phyloP scores from a whole-genome alignment of 139 green algal genomes.

The Desmodesmus armatus region DNA sequence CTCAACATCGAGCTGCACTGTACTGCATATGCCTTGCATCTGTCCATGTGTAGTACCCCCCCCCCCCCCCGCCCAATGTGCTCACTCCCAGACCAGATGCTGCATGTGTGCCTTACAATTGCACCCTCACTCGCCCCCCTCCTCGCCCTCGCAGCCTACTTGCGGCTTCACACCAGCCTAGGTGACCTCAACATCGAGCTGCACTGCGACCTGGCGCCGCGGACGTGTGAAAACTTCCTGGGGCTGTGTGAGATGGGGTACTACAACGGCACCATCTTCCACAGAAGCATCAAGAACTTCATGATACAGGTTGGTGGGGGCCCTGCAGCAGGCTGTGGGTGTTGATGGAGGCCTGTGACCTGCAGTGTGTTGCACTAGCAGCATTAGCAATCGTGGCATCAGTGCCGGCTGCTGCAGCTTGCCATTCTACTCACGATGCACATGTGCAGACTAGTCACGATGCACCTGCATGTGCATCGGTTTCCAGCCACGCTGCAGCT shows the following conservation, averaged over 20 bases:
- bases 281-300: conserved; percentile 96
- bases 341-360: background rate
- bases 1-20: conserved; percentile 95
- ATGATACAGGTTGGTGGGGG: conserved; percentile 83
- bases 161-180: conserved; percentile 64
- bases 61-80: too few relatives aligned
- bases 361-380: too few relatives aligned
- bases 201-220: conserved; percentile 88
- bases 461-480: too few relatives aligned
- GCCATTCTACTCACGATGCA: background rate
- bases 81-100: too few relatives aligned
- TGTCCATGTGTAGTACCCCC: too few relatives aligned
- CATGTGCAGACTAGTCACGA: background rate
- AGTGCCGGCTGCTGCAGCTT: background rate
- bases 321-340: background rate
- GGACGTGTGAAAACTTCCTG: conserved; percentile 98
- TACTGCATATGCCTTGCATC: too few relatives aligned
- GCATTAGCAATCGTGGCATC: too few relatives aligned
- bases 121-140: too few relatives aligned
- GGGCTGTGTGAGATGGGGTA: conserved; percentile 89
- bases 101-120: background rate
- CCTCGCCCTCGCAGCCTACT: too few relatives aligned
- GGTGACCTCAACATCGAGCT: conserved; percentile 96
- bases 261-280: conserved; percentile 92
- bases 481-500: too few relatives aligned